phyloP scores from a whole-genome alignment of 345 rosid species.

The Litchi chinensis region DNA sequence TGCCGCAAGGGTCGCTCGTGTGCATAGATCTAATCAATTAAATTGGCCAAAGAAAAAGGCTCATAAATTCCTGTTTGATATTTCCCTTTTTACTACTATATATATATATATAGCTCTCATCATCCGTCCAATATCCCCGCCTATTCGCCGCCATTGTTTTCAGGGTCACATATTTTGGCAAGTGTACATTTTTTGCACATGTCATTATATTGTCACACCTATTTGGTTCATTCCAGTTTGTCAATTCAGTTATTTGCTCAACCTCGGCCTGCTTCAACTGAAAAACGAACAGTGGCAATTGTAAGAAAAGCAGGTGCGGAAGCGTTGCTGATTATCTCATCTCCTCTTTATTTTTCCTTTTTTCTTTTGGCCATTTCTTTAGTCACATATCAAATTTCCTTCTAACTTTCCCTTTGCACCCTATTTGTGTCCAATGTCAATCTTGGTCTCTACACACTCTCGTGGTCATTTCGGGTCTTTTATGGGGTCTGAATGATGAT shows the following conservation, averaged over 20 bases:
- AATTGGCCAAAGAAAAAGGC: conserved; percentile 35
- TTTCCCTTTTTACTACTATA: neutral
- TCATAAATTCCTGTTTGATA: conserved; percentile 14
- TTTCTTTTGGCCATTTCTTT: conserved; percentile 19
- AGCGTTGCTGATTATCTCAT: conserved; percentile 60
- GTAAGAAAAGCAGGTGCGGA: conserved; percentile 53
- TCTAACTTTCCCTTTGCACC: conserved; percentile 25
- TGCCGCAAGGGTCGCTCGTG: conserved; percentile 65
- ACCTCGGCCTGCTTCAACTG: conserved; percentile 74
- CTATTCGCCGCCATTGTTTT: conserved; percentile 26
- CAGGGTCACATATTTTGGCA: conserved; percentile 42
- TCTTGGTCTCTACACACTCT: conserved; percentile 25
- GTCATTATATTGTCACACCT: conserved; percentile 31
- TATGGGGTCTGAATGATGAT: conserved; percentile 38
- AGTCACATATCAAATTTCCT: conserved; percentile 14
- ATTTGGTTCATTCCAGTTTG: conserved; percentile 17
- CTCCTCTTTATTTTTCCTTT: neutral
- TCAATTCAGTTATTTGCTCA: conserved; percentile 37
- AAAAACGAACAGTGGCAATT: conserved; percentile 26
- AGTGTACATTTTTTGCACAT: conserved; percentile 58
- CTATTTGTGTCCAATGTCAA: conserved; percentile 25
- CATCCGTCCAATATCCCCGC: conserved; percentile 22
- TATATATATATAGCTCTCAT: neutral
- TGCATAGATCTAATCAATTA: conserved; percentile 31
- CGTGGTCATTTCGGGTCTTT: conserved; percentile 12